A percentile compares a stretch with the other conserved stretches of the same genome.
Evolutionary conservation across 345 rosid genomes (phyloP).

Genomic region (Boechera divaricarpa): DNA sequence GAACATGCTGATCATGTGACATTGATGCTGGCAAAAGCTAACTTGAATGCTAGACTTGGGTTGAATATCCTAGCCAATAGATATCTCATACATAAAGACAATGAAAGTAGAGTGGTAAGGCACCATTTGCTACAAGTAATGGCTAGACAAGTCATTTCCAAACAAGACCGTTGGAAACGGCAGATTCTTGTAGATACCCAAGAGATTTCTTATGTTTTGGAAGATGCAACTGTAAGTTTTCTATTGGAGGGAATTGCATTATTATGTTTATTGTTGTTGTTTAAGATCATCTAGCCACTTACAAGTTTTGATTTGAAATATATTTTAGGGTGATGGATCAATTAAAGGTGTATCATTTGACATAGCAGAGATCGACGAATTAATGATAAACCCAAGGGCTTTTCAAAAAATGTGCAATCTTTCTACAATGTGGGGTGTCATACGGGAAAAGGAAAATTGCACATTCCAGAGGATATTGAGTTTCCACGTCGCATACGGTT

Average conservation of each 20-base stretch:
- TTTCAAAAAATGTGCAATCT: neutral
- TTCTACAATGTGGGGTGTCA: neutral
- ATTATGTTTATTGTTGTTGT: neutral
- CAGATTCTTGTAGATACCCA: slow-evolving; percentile 29
- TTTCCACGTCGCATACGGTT: neutral
- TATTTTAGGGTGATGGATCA: slow-evolving; percentile 21
- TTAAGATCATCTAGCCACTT: neutral
- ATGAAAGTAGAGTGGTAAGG: neutral
- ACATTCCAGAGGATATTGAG: slow-evolving; percentile 1
- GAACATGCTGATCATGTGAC: neutral
- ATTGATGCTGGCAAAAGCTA: neutral
- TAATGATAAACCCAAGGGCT: neutral
- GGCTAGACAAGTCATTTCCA: slow-evolving; percentile 20
- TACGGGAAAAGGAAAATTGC: neutral
- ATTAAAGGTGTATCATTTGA: slow-evolving; percentile 24
- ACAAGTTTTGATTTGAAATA: neutral
- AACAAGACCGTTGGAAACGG: slow-evolving; percentile 10
- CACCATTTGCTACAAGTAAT: slow-evolving; percentile 36
- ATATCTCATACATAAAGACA: neutral
- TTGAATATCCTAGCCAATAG: slow-evolving; percentile 17
- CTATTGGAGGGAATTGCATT: neutral
- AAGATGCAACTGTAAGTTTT: slow-evolving; percentile 11
- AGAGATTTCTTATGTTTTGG: slow-evolving; percentile 28
- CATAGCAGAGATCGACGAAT: neutral
- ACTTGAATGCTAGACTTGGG: neutral